These are phyloP conservation scores for Hyphodiscus hymeniophilus DNA, from an alignment of 495 filamentous ascomycete species.

Conservation along the genomic window DNA sequence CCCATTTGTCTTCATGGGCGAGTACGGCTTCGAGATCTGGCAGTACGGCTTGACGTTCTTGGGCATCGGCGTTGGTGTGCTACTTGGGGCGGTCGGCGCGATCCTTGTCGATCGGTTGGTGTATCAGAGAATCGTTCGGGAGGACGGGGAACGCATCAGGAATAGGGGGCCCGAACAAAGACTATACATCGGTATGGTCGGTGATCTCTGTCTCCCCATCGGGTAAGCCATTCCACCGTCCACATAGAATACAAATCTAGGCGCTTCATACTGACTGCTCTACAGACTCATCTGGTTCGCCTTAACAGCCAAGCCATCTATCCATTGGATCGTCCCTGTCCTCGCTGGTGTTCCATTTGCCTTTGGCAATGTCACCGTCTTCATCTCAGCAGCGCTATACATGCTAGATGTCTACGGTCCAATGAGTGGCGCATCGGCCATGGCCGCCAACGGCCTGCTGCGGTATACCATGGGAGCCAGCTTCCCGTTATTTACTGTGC, in stretches of 20 bases:
- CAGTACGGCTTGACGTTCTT: constrained; percentile 51
- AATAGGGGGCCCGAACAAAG: constrained; percentile 39
- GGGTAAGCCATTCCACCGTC: no score
- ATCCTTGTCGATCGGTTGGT: constrained; percentile 33
- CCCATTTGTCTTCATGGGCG: constrained; percentile 38
- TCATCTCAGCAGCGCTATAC: no score
- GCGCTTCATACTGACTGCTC: not conserved
- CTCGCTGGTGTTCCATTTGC: constrained; percentile 50
- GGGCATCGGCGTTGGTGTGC: constrained; percentile 45
- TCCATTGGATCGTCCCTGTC: constrained; percentile 36
- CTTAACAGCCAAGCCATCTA: constrained; percentile 29
- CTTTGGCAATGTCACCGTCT: constrained; percentile 3
- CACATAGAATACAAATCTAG: no score
- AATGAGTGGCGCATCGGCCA: constrained; percentile 48
- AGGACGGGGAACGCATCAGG: not conserved
- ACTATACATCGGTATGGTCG: constrained; percentile 54
- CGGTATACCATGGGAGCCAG: constrained; percentile 53
- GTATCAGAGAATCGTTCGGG: constrained; percentile 24
- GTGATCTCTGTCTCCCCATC: constrained; percentile 42
- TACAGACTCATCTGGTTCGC: constrained; percentile 28
- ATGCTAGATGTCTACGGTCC: constrained; percentile 50
- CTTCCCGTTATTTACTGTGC: constrained; percentile 55
- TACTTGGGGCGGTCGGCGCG: constrained; percentile 35
- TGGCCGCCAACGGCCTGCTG: constrained; percentile 52
- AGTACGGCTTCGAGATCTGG: constrained; percentile 41